Conservation (phyloP, 1,139 yeast genomes). For the Taphrina wiesneri region DNA sequence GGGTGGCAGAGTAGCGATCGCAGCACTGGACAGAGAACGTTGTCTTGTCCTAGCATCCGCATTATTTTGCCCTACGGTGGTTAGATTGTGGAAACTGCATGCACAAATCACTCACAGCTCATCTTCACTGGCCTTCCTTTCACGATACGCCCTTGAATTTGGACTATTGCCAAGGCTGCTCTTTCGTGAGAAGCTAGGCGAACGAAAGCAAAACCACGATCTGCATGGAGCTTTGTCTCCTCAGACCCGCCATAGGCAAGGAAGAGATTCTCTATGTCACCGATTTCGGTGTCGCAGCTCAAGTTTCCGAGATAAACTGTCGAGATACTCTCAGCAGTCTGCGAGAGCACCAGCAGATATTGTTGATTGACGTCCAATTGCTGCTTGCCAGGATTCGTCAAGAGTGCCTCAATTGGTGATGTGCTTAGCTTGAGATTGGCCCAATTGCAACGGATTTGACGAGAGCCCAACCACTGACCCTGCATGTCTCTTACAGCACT, state of each 20-base stretch:
- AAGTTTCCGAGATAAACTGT: conserved; percentile 86
- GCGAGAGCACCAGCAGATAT: conserved; percentile 2
- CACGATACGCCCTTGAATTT: conserved; percentile 69
- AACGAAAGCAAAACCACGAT: conserved; percentile 81
- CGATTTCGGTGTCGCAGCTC: conserved; percentile 71
- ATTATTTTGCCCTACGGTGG: neutral
- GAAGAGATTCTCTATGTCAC: conserved; percentile 71
- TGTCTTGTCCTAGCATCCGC: neutral
- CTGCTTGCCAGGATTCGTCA: neutral
- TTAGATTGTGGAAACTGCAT: neutral
- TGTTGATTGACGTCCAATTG: neutral
- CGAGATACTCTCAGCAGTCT: conserved; percentile 48
- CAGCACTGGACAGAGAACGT: neutral
- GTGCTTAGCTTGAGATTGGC: conserved; percentile 63
- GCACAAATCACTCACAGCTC: conserved; percentile 54
- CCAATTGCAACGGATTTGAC: conserved; percentile 84
- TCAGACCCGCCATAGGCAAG: conserved; percentile 80
- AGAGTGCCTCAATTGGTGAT: neutral
- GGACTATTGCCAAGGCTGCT: conserved; percentile 85
- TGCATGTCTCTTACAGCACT: conserved; percentile 71
- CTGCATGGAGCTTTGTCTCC: conserved; percentile 78
- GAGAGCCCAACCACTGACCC: conserved; percentile 68
- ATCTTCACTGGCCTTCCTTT: conserved; percentile 79
- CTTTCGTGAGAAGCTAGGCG: conserved; percentile 82
- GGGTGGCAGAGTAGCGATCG: neutral